These are phyloP conservation scores for Camelina neglecta DNA, from an alignment of 345 rosid species.

Conservation along the genomic window DNA sequence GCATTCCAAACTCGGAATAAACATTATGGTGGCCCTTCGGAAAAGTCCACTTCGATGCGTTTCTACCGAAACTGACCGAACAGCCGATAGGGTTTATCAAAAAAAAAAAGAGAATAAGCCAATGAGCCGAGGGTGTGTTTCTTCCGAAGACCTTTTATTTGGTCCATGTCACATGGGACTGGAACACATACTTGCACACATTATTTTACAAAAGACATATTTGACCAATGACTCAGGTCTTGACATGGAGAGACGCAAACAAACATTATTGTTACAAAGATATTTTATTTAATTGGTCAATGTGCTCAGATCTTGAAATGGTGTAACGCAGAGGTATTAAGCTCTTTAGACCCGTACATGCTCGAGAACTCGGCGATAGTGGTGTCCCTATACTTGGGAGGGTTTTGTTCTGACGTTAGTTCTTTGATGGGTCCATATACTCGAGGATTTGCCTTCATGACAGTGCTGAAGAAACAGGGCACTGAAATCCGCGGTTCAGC, in stretches of 20 bases:
- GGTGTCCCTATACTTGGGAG: neutral
- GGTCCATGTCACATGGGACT: neutral
- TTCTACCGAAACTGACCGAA: too few relatives aligned
- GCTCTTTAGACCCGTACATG: neutral
- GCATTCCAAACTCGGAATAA: too few relatives aligned
- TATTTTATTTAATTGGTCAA: neutral
- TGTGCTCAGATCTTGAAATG: neutral
- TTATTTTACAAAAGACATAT: neutral
- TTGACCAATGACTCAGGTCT: neutral
- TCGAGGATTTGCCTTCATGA: neutral
- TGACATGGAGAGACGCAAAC: neutral
- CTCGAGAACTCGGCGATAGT: neutral
- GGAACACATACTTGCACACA: neutral
- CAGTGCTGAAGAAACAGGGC: neutral
- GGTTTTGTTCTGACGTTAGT: neutral
- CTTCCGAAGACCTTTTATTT: neutral
- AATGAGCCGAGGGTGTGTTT: neutral
- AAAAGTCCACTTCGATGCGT: too few relatives aligned
- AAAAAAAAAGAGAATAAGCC: too few relatives aligned
- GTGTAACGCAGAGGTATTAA: neutral
- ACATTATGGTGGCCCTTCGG: too few relatives aligned
- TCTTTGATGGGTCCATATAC: conserved; percentile 1
- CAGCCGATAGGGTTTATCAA: too few relatives aligned
- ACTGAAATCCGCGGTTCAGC: neutral
- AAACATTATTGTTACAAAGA: neutral